A percentile compares a stretch with the other conserved stretches of the same genome.
Evolutionary conservation across 495 filamentous ascomycete species (phyloP).

Genomic region (Tetracladium marchalianum): DNA sequence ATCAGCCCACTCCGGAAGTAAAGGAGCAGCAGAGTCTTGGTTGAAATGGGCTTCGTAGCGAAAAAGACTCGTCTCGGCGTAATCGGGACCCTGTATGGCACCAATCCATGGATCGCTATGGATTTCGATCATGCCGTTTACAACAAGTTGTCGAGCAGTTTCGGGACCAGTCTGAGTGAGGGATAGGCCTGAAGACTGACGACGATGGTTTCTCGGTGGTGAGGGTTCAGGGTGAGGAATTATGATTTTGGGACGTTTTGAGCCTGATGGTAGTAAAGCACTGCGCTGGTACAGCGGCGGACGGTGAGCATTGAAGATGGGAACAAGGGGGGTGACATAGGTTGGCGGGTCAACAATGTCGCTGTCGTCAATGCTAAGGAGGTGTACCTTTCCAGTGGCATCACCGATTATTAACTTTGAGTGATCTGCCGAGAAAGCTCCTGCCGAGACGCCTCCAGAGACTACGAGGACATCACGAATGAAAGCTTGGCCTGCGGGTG

Average conservation of each 20-base stretch:
- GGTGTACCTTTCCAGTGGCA: constrained; percentile 59
- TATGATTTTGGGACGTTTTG: constrained; percentile 31
- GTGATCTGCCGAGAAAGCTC: constrained; percentile 64
- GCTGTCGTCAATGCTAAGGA: constrained; percentile 41
- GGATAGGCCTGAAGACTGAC: constrained; percentile 3
- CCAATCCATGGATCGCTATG: constrained; percentile 29
- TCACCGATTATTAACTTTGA: constrained; percentile 67
- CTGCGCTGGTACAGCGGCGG: neutral
- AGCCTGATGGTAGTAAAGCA: constrained; percentile 5
- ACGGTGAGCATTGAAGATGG: too few relatives aligned
- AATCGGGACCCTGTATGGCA: constrained; percentile 35
- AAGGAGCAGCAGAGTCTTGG: constrained; percentile 21
- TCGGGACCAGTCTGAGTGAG: neutral
- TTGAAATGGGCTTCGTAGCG: constrained; percentile 28
- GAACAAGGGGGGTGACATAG: neutral
- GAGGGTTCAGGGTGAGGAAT: constrained; percentile 33
- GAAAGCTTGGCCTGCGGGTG: constrained; percentile 46
- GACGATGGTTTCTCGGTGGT: constrained; percentile 20
- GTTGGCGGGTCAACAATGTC: constrained; percentile 1
- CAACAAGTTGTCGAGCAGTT: constrained; percentile 21
- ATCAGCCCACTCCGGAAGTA: constrained; percentile 18
- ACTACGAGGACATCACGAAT: constrained; percentile 48
- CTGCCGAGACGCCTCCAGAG: constrained; percentile 46
- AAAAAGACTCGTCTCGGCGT: constrained; percentile 23
- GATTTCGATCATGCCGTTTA: constrained; percentile 18